Evolutionary conservation across 345 rosid genomes (phyloP).

Genomic region (Pugionium cornutum): DNA sequence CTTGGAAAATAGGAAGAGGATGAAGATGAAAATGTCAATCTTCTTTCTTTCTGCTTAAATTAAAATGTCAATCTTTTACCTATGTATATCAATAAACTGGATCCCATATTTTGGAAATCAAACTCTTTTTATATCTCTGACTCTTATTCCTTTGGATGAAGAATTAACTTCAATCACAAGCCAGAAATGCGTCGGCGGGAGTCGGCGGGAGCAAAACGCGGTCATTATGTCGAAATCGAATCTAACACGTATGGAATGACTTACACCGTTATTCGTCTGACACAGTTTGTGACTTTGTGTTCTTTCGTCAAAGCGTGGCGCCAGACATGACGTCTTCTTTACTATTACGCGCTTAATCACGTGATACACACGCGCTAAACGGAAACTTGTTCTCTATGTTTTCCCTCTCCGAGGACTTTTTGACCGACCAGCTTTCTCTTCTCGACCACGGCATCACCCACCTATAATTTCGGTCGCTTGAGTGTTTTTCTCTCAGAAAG

Average conservation of each 20-base stretch:
- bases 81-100: background rate
- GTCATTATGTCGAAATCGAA: conserved; percentile 12
- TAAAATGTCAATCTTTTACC: background rate
- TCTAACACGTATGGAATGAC: conserved; percentile 27
- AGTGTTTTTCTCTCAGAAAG: background rate
- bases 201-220: conserved; percentile 11
- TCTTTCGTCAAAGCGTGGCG: conserved; percentile 32
- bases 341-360: conserved; percentile 12
- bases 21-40: conserved; percentile 34
- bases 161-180: conserved; percentile 17
- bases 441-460: no score
- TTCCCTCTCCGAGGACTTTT: conserved; percentile 24
- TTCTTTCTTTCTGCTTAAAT: no score
- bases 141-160: no score
- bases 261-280: conserved; percentile 23
- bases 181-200: conserved; percentile 6
- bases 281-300: conserved; percentile 13
- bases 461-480: conserved; percentile 27
- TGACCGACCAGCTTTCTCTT: conserved; percentile 30
- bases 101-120: no score
- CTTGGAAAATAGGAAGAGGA: background rate
- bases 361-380: no score
- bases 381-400: background rate
- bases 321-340: conserved; percentile 34
- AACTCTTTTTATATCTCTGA: no score